phyloP scores from a whole-genome alignment of 176 grass and related monocot species.

The Oryza longistaminata region DNA sequence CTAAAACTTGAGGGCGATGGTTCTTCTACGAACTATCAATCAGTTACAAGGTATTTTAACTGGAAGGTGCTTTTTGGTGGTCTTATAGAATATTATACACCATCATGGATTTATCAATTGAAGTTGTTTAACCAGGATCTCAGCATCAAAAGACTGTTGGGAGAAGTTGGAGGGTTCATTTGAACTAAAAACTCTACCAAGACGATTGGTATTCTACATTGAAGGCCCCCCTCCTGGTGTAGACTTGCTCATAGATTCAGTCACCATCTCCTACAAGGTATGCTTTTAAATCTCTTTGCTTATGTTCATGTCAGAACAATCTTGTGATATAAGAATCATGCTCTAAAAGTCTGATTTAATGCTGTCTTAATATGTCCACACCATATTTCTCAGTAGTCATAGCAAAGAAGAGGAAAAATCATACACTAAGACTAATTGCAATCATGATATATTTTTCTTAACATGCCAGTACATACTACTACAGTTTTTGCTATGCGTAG shows the following conservation, averaged over 20 bases:
- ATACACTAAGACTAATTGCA: slow-evolving; percentile 24
- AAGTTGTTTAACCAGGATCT: slow-evolving; percentile 52
- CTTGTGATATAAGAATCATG: neutral
- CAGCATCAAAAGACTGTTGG: slow-evolving; percentile 60
- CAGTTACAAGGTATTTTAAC: slow-evolving; percentile 62
- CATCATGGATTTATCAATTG: slow-evolving; percentile 13
- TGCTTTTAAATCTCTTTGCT: slow-evolving; percentile 13
- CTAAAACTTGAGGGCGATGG: slow-evolving; percentile 67
- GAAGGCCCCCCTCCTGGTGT: slow-evolving; percentile 78
- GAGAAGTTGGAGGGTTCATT: slow-evolving; percentile 90
- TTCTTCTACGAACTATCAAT: slow-evolving; percentile 57
- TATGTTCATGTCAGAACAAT: neutral
- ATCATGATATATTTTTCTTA: slow-evolving; percentile 9
- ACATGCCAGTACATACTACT: slow-evolving; percentile 3
- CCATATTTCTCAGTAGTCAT: slow-evolving; percentile 6
- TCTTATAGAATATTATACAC: slow-evolving; percentile 26
- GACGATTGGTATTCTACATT: slow-evolving; percentile 61
- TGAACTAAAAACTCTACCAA: slow-evolving; percentile 52
- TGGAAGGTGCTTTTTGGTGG: slow-evolving; percentile 5
- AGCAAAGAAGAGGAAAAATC: neutral
- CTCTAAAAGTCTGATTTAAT: slow-evolving; percentile 19
- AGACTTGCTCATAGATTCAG: slow-evolving; percentile 86
- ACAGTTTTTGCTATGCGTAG: slow-evolving; percentile 21
- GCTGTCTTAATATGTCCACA: neutral
- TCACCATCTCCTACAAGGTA: slow-evolving; percentile 65